phyloP scores from a whole-genome alignment of 768 basidiomycete species.

The Boletus vinaceobasis region DNA sequence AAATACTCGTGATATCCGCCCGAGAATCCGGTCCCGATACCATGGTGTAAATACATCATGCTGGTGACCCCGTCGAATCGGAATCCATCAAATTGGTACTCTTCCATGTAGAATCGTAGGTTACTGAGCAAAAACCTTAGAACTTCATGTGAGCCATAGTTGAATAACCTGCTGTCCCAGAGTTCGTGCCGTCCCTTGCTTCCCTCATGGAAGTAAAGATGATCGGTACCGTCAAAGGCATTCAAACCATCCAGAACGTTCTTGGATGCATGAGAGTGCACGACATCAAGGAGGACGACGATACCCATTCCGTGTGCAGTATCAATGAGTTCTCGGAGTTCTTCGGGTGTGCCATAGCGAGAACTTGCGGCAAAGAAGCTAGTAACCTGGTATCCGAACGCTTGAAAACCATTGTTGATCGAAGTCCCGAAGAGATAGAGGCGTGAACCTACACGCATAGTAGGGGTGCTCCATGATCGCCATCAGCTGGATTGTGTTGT shows the following conservation, averaged over 20 bases:
- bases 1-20: conserved; percentile 99
- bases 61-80: conserved; percentile 98
- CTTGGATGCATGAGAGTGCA: conserved; percentile 98
- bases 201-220: conserved; percentile 96
- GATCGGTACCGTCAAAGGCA: conserved; percentile 95
- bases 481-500: conserved; percentile 98
- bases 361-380: conserved; percentile 97
- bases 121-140: conserved; percentile 94
- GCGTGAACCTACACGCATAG: conserved; percentile 75
- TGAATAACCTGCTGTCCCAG: conserved; percentile 98
- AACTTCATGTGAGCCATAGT: conserved; percentile 94
- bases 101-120: conserved; percentile 91
- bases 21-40: conserved; percentile 96
- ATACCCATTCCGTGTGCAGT: conserved; percentile 92
- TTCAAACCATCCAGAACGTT: conserved; percentile 96
- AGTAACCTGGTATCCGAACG: conserved; percentile 98
- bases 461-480: conserved; percentile 98
- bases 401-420: conserved; percentile 36
- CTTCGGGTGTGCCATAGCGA: conserved; percentile 94
- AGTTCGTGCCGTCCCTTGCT: conserved; percentile 88
- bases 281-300: conserved; percentile 91
- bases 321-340: conserved; percentile 92
- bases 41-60: conserved; percentile 99
- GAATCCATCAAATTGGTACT: conserved; percentile 96
- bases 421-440: neutral